phyloP scores from a whole-genome alignment of 2,329 filamentous ascomycete genomes.

The Ceratocystis lukuohia region DNA sequence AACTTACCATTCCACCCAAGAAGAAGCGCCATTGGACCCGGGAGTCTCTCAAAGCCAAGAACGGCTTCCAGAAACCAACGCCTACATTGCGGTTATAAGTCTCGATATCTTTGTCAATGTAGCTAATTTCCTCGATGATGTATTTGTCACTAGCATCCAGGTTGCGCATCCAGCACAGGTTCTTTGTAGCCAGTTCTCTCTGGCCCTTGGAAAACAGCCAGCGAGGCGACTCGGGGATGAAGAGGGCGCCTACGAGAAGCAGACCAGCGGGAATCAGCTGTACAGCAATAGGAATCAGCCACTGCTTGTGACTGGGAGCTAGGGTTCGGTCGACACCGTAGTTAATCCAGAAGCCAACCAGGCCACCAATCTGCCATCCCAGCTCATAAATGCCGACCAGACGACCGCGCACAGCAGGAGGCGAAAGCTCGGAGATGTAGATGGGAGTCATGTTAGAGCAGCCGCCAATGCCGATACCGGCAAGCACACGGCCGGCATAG shows the following conservation, averaged over 20 bases:
- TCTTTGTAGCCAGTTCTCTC: conserved; percentile 44
- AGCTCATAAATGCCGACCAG: conserved; percentile 56
- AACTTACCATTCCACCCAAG: conserved; percentile 44
- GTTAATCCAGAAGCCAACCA: conserved; percentile 54
- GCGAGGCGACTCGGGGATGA: conserved; percentile 54
- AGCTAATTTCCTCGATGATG: conserved; percentile 58
- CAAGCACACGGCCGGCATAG: conserved; percentile 48
- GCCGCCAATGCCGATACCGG: conserved; percentile 49
- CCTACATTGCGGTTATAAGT: conserved; percentile 50
- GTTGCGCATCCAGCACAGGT: conserved; percentile 52
- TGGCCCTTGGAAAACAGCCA: conserved; percentile 53
- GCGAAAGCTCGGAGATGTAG: conserved; percentile 47
- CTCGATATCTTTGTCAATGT: conserved; percentile 57
- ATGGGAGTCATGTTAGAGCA: conserved; percentile 50
- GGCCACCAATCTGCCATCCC: conserved; percentile 49
- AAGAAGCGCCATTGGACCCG: conserved; percentile 58
- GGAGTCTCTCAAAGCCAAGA: conserved; percentile 41
- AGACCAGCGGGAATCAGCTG: conserved; percentile 55
- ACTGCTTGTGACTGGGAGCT: conserved; percentile 55
- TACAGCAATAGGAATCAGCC: conserved; percentile 49
- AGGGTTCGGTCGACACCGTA: conserved; percentile 59
- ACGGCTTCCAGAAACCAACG: conserved; percentile 62
- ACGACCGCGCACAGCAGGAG: conserved; percentile 49
- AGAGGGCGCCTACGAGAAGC: conserved; percentile 47
- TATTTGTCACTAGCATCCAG: conserved; percentile 45